A percentile compares a stretch with the other conserved stretches of the same genome.
These are phyloP conservation scores for Fusarium sp. DNA, from an alignment of 2,329 filamentous ascomycete species.

Conservation along the genomic window DNA sequence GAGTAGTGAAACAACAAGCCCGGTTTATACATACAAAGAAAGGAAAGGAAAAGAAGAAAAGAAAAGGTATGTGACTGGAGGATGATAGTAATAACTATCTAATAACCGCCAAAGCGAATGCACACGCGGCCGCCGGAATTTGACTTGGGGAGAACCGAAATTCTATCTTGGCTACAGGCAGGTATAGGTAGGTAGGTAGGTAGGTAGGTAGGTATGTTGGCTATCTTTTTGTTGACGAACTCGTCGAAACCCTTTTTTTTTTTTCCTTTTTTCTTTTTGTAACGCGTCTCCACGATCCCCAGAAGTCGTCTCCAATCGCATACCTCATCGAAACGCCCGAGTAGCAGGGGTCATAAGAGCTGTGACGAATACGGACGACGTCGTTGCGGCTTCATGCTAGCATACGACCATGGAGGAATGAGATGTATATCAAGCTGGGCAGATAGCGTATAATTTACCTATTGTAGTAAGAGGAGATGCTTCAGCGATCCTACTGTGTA, in stretches of 20 bases:
- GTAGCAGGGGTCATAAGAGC: constrained; percentile 22
- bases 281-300: constrained; percentile 16
- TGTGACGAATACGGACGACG: constrained; percentile 25
- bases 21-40: constrained; percentile 6
- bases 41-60: no score
- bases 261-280: constrained; percentile 1
- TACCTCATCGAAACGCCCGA: constrained; percentile 32
- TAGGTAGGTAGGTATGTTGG: no score
- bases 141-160: constrained; percentile 9
- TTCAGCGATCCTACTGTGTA: background rate
- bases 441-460: background rate
- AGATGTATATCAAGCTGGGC: background rate
- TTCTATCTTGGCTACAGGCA: constrained; percentile 22
- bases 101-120: constrained; percentile 6
- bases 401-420: constrained; percentile 17
- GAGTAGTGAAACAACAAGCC: constrained; percentile 36
- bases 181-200: no score
- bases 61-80: background rate
- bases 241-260: constrained; percentile 9
- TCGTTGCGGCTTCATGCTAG: constrained; percentile 11
- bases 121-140: constrained; percentile 27
- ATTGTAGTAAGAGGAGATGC: constrained; percentile 7
- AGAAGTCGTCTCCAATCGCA: constrained; percentile 26
- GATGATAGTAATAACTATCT: background rate
- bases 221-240: constrained; percentile 15